A percentile compares a stretch with the other conserved stretches of the same genome.
These are phyloP conservation scores for Hymenoscyphus fraxineus DNA, from an alignment of 2,329 filamentous ascomycete genomes.

Conservation along the genomic window DNA sequence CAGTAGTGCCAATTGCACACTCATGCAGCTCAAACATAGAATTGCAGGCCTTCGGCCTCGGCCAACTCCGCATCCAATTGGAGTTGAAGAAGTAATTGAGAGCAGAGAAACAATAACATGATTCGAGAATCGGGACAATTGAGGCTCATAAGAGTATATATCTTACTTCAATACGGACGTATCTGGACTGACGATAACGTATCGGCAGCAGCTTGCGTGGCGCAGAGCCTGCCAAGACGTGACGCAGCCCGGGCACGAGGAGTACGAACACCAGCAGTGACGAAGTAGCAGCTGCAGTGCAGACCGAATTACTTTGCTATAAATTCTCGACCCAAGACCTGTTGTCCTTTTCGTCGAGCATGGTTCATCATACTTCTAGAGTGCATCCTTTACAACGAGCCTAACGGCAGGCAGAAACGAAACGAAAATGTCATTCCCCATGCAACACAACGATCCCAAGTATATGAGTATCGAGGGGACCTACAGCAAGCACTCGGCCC, in stretches of 20 bases:
- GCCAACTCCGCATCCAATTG: not conserved
- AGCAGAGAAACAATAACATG: not conserved
- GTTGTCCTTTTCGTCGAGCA: not conserved
- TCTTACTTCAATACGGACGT: not conserved
- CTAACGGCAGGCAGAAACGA: not conserved
- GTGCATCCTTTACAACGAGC: not conserved
- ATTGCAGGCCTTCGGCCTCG: not conserved
- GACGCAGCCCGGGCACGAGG: not conserved
- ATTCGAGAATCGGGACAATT: not conserved
- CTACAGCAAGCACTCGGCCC: not conserved
- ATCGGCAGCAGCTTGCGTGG: not conserved
- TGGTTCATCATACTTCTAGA: not conserved
- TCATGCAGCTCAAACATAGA: not conserved
- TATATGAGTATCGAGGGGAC: not conserved
- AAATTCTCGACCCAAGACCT: not conserved
- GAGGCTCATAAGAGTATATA: not conserved
- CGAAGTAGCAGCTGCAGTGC: not conserved
- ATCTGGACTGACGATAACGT: not conserved
- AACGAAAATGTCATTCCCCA: not conserved
- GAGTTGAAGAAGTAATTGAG: not conserved
- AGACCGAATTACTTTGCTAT: not conserved
- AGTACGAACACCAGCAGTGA: not conserved
- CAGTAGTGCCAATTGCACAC: not conserved
- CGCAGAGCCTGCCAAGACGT: not conserved
- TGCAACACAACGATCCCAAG: not conserved